Conservation (phyloP, 2,329 filamentous ascomycete genomes). For the Diplocarpon mali region DNA sequence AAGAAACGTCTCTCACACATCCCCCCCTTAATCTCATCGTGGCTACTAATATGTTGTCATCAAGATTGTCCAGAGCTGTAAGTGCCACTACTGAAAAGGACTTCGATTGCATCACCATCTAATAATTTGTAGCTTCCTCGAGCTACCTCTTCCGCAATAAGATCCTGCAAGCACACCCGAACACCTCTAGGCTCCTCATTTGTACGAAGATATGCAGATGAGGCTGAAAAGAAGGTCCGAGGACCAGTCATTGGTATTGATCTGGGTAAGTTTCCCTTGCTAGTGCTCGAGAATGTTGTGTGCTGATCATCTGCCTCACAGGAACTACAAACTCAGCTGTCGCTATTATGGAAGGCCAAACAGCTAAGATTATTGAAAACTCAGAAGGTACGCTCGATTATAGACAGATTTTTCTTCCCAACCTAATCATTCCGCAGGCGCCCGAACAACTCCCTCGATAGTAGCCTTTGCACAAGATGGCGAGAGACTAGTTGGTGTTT, state of each 20-base stretch:
- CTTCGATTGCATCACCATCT: slow-evolving; percentile 21
- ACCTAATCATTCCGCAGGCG: slow-evolving; percentile 41
- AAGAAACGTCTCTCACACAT: not conserved
- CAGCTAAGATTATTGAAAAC: slow-evolving; percentile 95
- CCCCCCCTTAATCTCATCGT: slow-evolving; percentile 11
- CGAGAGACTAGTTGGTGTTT: slow-evolving; percentile 92
- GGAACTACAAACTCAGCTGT: slow-evolving; percentile 96
- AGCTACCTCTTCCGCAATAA: slow-evolving; percentile 57
- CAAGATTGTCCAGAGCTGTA: slow-evolving; percentile 66
- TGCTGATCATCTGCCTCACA: slow-evolving; percentile 26
- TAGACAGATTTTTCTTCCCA: slow-evolving; percentile 9
- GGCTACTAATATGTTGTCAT: slow-evolving; percentile 54
- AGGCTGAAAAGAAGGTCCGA: slow-evolving; percentile 73
- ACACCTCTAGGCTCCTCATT: slow-evolving; percentile 63
- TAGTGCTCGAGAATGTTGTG: slow-evolving; percentile 7
- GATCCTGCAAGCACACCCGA: slow-evolving; percentile 55
- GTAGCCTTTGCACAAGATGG: slow-evolving; percentile 93
- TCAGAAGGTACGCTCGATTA: slow-evolving; percentile 58
- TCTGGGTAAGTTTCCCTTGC: slow-evolving; percentile 52
- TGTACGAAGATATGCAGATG: slow-evolving; percentile 67
- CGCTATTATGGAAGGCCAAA: slow-evolving; percentile 94
- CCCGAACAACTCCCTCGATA: slow-evolving; percentile 84
- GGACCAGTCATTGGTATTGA: slow-evolving; percentile 97
- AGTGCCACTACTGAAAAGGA: slow-evolving; percentile 30
- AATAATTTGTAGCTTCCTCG: slow-evolving; percentile 55